Conservation (phyloP, 1,284 basidiomycete species). For the Lentinula novae-zelandiae region DNA sequence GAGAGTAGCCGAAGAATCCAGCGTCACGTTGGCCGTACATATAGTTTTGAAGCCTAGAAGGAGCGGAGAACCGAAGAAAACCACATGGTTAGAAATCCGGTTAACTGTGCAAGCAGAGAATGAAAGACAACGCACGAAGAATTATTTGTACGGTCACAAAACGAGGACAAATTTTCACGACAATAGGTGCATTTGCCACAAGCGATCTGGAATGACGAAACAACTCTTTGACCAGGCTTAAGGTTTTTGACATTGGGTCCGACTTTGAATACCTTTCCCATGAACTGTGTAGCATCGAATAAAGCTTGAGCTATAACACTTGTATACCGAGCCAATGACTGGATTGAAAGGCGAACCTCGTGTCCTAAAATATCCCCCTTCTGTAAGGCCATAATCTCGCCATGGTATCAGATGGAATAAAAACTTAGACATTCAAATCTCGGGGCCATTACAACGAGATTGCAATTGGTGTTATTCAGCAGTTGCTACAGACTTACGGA, state of each 20-base stretch:
- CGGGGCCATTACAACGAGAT: no score
- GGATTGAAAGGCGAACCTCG: constrained; percentile 35
- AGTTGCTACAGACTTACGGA: constrained; percentile 31
- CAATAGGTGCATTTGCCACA: constrained; percentile 76
- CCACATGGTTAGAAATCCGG: no score
- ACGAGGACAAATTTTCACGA: constrained; percentile 66
- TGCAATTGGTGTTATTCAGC: no score
- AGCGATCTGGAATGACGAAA: constrained; percentile 75
- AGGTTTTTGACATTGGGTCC: constrained; percentile 62
- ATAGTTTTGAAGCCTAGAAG: constrained; percentile 46
- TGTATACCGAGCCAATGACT: no score
- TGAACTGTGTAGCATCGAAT: constrained; percentile 40
- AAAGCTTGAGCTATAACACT: no score
- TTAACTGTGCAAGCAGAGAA: background rate
- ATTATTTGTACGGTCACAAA: constrained; percentile 63
- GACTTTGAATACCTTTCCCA: constrained; percentile 65
- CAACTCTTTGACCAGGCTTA: constrained; percentile 63
- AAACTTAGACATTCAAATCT: background rate
- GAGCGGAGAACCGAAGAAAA: background rate
- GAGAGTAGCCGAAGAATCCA: constrained; percentile 74
- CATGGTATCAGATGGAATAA: constrained; percentile 40
- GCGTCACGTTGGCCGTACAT: constrained; percentile 72
- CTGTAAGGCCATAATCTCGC: constrained; percentile 62
- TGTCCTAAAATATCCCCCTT: constrained; percentile 78
- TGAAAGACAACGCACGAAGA: background rate